Percentiles rank a stretch among this genome's conserved stretches.
Evolutionary conservation across 441 rosid genomes (phyloP).

Genomic region (Corymbia calophylla): DNA sequence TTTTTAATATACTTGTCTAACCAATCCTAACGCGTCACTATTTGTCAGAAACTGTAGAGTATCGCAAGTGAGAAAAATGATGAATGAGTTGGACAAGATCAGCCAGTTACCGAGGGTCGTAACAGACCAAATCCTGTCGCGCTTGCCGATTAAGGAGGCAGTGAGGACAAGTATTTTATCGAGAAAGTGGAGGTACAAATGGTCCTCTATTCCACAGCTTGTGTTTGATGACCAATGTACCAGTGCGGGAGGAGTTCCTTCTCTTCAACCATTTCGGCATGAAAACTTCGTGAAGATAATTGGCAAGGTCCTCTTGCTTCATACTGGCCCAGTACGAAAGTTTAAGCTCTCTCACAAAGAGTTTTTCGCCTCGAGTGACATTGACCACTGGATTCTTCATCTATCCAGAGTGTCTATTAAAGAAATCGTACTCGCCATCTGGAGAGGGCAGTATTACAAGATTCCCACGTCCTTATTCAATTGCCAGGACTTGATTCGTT

Average conservation of each 20-base stretch:
- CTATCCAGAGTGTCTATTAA: background rate
- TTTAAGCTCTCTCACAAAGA: background rate
- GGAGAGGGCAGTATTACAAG: background rate
- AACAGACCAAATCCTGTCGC: background rate
- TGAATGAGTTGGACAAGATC: background rate
- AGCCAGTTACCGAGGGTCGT: background rate
- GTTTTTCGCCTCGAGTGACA: background rate
- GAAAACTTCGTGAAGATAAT: background rate
- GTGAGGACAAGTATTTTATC: background rate
- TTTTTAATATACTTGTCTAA: background rate
- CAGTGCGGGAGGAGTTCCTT: background rate
- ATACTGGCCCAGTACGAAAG: background rate
- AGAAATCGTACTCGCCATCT: background rate
- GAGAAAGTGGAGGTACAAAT: background rate
- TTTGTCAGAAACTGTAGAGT: background rate
- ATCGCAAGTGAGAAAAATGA: background rate
- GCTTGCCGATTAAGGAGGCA: background rate
- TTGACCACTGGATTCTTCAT: background rate
- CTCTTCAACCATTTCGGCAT: background rate
- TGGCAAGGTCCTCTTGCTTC: background rate
- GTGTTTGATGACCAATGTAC: background rate
- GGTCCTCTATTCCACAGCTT: background rate
- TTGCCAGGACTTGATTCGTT: background rate
- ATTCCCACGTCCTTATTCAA: background rate
- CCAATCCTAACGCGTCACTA: background rate